phyloP scores from a whole-genome alignment of 73 alveolate genomes.

The Effrenium voratum region DNA sequence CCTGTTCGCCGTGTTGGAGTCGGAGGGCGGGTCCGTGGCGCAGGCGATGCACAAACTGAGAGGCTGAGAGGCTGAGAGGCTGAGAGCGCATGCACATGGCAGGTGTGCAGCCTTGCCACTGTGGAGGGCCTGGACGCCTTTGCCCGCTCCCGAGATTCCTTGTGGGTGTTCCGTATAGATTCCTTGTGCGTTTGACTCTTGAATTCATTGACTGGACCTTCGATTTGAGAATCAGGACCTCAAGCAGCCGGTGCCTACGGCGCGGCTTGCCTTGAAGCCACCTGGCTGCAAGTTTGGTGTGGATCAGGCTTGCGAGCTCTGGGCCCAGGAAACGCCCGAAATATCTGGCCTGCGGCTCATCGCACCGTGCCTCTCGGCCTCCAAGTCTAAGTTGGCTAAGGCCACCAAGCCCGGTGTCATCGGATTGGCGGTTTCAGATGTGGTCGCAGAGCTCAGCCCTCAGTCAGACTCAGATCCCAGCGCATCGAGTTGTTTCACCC shows the following conservation, averaged over 20 bases:
- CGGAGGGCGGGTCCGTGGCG: not conserved
- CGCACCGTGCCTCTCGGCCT: not conserved
- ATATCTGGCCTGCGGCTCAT: not conserved
- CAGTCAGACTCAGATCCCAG: not conserved
- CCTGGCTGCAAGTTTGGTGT: not conserved
- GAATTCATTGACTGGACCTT: not conserved
- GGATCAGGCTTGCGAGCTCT: not conserved
- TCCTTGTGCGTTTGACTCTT: not conserved
- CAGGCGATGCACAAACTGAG: not conserved
- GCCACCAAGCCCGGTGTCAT: slow-evolving; percentile 40
- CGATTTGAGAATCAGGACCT: not conserved
- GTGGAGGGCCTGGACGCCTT: slow-evolving; percentile 40
- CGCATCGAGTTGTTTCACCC: too few relatives aligned
- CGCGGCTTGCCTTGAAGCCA: slow-evolving; percentile 24
- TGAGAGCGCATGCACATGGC: not conserved
- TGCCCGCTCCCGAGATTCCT: not conserved
- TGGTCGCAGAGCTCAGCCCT: slow-evolving; percentile 44
- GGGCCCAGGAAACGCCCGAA: slow-evolving; percentile 38
- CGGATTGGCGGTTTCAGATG: slow-evolving; percentile 53
- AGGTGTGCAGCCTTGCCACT: slow-evolving; percentile 62
- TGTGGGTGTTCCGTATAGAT: not conserved
- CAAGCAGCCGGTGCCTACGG: slow-evolving; percentile 21
- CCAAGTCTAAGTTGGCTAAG: not conserved
- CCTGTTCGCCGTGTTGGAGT: not conserved
- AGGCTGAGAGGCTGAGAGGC: too few relatives aligned